Evolutionary conservation across 495 filamentous ascomycete species (phyloP), one percentile per base, ranked within the genome.

Genomic region (Delitschia confertaspora): DNA sequence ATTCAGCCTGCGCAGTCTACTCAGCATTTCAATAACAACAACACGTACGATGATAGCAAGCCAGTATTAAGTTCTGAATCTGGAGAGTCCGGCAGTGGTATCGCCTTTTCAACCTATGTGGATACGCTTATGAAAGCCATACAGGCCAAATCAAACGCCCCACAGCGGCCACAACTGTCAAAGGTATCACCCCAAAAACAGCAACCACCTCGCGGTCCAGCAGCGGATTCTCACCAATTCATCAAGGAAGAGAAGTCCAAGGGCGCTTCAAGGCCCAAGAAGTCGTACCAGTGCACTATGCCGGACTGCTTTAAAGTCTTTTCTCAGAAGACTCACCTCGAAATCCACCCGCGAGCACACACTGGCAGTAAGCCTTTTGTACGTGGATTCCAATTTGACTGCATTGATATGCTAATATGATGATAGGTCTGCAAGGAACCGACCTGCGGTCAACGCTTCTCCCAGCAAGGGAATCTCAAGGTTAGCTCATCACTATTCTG

Each of bases 361-460:
- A 93, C 87, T 2, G 88, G 88, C 13, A 76, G 85, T 33, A 85
- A 86, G 49, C 88, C 88, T 47, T 94, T 88, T 67, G 84, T 93
- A 63, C 69, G 83, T 71, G 7, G 3, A 1, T n/a, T n/a, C n/a
- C n/a, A n/a, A n/a, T n/a, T 13, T 9, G 14, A 6, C 8, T 4
- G 9, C 13, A 2, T 42, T 16, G 7, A 29, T 19, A 48, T 49
- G 23, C 42, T 45, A 16, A 38, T 25, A 29, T 42, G 9, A 20
- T 42, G n/a, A 25, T 56, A 88, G 83, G 55, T 78, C 31, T 91
- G 85, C 66, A 73, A 71, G 53, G 77, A 82, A 49, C 72, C 75
- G 16, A 71, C 74, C 4, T 93, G 85, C 63, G 80, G 79, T 19
- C 77, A 82, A 56, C 74, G 76, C 24, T 93, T 93, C 60, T 87